Conservation (phyloP, 164 flowering plant species). For the Vitis rotundifolia region DNA sequence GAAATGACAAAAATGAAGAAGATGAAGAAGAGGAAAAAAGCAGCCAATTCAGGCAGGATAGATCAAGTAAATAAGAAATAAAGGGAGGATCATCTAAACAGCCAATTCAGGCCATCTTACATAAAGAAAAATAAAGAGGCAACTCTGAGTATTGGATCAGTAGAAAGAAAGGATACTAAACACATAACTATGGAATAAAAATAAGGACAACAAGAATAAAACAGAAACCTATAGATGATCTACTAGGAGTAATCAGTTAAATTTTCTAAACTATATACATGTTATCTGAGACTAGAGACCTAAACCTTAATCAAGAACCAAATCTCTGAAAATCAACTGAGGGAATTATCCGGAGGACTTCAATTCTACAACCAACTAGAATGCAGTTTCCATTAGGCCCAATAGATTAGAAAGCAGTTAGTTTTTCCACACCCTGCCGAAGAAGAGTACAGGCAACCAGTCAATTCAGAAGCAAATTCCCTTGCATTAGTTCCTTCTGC, state of each 20-base stretch:
- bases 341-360: background rate
- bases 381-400: conserved; percentile 7
- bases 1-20: conserved; percentile 8
- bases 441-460: conserved; percentile 1
- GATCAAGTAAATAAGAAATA: background rate
- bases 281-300: conserved; percentile 15
- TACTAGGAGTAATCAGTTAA: conserved; percentile 1
- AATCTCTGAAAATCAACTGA: conserved; percentile 6
- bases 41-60: conserved; percentile 1
- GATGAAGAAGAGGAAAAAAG: conserved; percentile 2
- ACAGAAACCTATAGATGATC: conserved; percentile 5
- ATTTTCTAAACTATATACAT: conserved; percentile 36
- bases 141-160: conserved; percentile 7
- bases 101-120: conserved; percentile 11
- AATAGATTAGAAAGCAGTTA: conserved; percentile 1
- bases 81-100: conserved; percentile 6
- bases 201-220: background rate
- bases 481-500: background rate
- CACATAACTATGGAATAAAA: background rate
- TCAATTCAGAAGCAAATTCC: background rate
- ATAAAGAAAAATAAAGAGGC: conserved; percentile 7
- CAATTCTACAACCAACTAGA: conserved; percentile 3
- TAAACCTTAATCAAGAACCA: conserved; percentile 2
- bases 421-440: conserved; percentile 3
- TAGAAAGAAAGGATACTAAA: conserved; percentile 2